Conservation (phyloP, 2,329 filamentous ascomycete genomes). For the Xylariaceae sp. region DNA sequence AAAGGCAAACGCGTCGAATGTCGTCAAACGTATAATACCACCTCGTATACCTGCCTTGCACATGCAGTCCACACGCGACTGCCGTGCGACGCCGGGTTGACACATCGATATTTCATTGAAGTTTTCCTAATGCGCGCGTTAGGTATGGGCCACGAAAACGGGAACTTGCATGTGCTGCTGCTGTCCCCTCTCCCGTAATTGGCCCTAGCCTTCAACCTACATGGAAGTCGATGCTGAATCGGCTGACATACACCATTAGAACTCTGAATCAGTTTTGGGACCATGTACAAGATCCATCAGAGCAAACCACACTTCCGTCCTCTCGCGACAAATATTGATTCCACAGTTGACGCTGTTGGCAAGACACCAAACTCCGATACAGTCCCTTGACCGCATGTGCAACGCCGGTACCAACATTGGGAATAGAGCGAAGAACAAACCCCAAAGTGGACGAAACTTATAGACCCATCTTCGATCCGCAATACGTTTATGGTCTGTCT, state of each 20-base stretch:
- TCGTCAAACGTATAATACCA: neutral
- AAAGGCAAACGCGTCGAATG: neutral
- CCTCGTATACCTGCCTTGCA: neutral
- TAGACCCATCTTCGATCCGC: no score
- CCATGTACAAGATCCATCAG: neutral
- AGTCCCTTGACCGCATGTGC: no score
- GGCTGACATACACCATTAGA: neutral
- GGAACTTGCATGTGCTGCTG: neutral
- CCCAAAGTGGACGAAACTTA: no score
- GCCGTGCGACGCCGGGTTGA: constrained; percentile 10
- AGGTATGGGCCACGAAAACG: constrained; percentile 5
- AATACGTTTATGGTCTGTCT: no score
- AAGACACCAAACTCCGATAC: no score
- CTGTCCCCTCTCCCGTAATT: neutral
- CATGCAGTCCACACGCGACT: neutral
- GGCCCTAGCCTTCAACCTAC: no score
- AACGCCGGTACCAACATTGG: no score
- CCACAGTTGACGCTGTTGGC: no score
- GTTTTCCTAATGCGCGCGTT: neutral
- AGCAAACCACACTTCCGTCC: neutral
- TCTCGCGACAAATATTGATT: no score
- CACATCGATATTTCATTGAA: neutral
- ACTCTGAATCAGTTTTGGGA: neutral
- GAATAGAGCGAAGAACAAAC: no score
- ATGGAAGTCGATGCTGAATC: neutral